Conservation (phyloP, 2,329 filamentous ascomycete genomes). For the Pseudogymnoascus sp. region DNA sequence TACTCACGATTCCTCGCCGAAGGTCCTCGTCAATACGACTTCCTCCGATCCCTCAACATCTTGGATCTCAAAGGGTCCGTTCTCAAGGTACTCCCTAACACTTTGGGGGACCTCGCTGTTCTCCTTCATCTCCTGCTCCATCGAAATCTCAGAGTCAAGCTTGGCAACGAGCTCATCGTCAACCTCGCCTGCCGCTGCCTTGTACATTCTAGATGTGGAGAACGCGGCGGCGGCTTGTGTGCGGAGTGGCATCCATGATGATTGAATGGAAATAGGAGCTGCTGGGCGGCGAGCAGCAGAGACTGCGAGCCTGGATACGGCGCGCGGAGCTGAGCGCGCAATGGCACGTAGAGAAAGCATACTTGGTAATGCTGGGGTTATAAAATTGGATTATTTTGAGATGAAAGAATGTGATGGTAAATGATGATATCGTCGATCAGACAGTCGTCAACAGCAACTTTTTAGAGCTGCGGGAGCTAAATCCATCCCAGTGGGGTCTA, state of each 20-base stretch:
- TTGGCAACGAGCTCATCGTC: constrained; percentile 80
- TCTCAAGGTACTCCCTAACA: constrained; percentile 82
- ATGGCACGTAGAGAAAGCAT: constrained; percentile 65
- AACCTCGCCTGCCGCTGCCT: constrained; percentile 37
- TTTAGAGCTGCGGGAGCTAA: constrained; percentile 9
- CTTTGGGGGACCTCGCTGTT: constrained; percentile 64
- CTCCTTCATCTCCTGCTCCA: constrained; percentile 71
- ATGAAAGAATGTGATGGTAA: constrained; percentile 9
- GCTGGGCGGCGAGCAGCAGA: constrained; percentile 43
- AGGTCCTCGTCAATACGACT: constrained; percentile 72
- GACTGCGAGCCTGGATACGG: constrained; percentile 48
- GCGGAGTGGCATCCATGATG: constrained; percentile 22
- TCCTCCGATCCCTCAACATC: constrained; percentile 82
- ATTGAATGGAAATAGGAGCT: constrained; percentile 24
- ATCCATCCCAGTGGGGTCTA: background rate
- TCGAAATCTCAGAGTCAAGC: constrained; percentile 72
- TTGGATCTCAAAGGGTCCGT: constrained; percentile 72
- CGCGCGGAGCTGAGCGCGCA: constrained; percentile 59
- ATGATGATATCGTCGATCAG: background rate
- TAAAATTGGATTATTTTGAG: constrained; percentile 11
- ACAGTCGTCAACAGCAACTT: constrained; percentile 5
- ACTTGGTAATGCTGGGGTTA: constrained; percentile 22
- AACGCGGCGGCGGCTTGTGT: constrained; percentile 24
- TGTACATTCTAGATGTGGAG: constrained; percentile 35
- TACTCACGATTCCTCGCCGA: constrained; percentile 77